Evolutionary conservation across 257 asterid species (phyloP).

Genomic region (Handroanthus guayacan): DNA sequence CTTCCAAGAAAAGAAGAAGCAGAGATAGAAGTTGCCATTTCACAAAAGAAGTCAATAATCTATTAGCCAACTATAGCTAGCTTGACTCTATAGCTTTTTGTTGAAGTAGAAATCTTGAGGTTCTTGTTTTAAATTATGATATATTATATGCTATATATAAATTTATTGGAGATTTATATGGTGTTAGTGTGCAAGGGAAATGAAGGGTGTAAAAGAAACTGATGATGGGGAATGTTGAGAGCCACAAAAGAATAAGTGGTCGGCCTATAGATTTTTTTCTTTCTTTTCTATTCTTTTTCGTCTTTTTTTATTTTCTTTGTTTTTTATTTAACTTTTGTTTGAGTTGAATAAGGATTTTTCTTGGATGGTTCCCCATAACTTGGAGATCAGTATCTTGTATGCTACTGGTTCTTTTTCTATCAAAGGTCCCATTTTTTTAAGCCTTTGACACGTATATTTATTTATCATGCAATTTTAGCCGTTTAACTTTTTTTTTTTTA

Average conservation of each 20-base stretch:
- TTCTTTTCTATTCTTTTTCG: too few species aligned
- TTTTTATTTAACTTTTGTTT: slow-evolving; percentile 16
- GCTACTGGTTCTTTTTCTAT: slow-evolving; percentile 29
- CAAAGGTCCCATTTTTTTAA: slow-evolving; percentile 11
- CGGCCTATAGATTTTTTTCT: slow-evolving; percentile 34
- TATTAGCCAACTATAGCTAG: neutral
- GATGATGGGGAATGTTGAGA: slow-evolving; percentile 35
- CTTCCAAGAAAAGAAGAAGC: slow-evolving; percentile 57
- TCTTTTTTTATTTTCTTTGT: neutral
- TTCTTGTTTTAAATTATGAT: neutral
- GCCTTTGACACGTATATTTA: neutral
- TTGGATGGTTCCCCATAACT: slow-evolving; percentile 24
- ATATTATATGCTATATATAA: too few species aligned
- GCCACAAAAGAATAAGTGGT: slow-evolving; percentile 47
- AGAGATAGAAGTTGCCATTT: slow-evolving; percentile 54
- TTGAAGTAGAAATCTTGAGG: slow-evolving; percentile 1
- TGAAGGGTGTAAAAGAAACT: slow-evolving; percentile 2
- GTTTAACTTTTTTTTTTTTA: neutral
- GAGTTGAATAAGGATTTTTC: slow-evolving; percentile 30
- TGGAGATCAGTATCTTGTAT: slow-evolving; percentile 41
- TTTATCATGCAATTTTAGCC: neutral
- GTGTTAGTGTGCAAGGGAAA: slow-evolving; percentile 21
- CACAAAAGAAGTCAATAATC: slow-evolving; percentile 4
- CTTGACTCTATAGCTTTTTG: neutral
- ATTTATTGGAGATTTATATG: slow-evolving; percentile 14